These are phyloP conservation scores for Magnaporthiopsis poae DNA, from an alignment of 2,329 filamentous ascomycete species.

Conservation along the genomic window DNA sequence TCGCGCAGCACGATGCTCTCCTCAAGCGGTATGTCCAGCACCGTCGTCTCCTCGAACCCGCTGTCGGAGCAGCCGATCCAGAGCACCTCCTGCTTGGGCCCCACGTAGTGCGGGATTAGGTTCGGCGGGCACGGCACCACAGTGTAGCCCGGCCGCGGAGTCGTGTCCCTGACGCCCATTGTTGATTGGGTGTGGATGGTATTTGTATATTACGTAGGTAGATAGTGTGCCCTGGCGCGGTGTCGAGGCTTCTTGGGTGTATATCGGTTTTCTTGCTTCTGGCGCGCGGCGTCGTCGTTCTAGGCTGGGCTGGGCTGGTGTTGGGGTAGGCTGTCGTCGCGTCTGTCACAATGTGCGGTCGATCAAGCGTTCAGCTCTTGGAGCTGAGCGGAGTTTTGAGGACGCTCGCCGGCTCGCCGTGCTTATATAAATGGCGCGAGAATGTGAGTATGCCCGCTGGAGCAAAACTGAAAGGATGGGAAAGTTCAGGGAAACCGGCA, in stretches of 20 bases:
- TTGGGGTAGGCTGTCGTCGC: neutral
- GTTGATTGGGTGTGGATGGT: neutral
- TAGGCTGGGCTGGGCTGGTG: neutral
- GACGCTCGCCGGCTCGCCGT: too few relatives aligned
- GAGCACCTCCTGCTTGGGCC: constrained; percentile 11
- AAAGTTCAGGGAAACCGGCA: neutral
- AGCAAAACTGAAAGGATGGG: neutral
- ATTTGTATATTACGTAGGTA: neutral
- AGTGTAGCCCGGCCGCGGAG: constrained; percentile 7
- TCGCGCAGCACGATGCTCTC: constrained; percentile 12
- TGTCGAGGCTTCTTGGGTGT: neutral
- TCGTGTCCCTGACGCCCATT: constrained; percentile 1
- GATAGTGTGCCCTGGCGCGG: neutral
- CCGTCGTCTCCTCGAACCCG: constrained; percentile 11
- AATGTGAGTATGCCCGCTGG: neutral
- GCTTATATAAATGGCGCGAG: neutral
- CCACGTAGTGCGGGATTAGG: constrained; percentile 9
- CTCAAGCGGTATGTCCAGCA: constrained; percentile 11
- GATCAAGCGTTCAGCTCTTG: neutral
- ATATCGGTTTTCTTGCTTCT: neutral
- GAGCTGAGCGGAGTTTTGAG: neutral
- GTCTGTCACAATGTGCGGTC: neutral
- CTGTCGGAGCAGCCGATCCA: constrained; percentile 14
- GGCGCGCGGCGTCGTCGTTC: neutral
- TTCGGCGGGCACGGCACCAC: constrained; percentile 8